Percentiles rank a stretch among this genome's conserved stretches.
Conservation (phyloP, 371 early-diverging fungal genomes). For the Smittium culicis region DNA sequence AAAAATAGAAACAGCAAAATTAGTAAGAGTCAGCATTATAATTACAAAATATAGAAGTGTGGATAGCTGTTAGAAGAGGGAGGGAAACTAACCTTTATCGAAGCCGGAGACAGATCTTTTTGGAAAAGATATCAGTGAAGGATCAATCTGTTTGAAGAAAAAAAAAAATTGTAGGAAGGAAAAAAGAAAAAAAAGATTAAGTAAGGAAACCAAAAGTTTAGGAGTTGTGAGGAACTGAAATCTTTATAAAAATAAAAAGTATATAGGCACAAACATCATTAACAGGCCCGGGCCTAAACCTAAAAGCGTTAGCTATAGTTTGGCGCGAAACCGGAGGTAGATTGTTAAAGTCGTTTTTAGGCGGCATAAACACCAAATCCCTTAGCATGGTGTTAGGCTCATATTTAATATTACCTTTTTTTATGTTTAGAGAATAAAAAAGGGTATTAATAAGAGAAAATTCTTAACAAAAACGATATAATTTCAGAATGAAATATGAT, state of each 20-base stretch:
- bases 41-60: neutral
- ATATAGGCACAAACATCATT: slow-evolving; percentile 2
- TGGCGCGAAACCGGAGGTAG: slow-evolving; percentile 9
- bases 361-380: slow-evolving; percentile 4
- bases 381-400: slow-evolving; percentile 6
- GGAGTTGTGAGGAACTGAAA: too few species aligned
- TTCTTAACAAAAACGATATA: too few species aligned
- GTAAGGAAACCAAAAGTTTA: neutral
- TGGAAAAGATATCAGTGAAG: neutral
- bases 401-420: slow-evolving; percentile 2
- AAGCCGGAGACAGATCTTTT: neutral
- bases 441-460: neutral
- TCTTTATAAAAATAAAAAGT: neutral
- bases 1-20: neutral
- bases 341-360: slow-evolving; percentile 1
- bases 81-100: neutral
- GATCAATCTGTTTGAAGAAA: neutral
- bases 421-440: neutral
- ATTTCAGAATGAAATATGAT: neutral
- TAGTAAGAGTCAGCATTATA: neutral
- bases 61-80: too few species aligned
- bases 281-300: slow-evolving; percentile 8
- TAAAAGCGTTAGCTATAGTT: slow-evolving; percentile 11
- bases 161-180: neutral
- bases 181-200: neutral